phyloP scores from a whole-genome alignment of 306 rosid species.

The Prinsepia uniflora region DNA sequence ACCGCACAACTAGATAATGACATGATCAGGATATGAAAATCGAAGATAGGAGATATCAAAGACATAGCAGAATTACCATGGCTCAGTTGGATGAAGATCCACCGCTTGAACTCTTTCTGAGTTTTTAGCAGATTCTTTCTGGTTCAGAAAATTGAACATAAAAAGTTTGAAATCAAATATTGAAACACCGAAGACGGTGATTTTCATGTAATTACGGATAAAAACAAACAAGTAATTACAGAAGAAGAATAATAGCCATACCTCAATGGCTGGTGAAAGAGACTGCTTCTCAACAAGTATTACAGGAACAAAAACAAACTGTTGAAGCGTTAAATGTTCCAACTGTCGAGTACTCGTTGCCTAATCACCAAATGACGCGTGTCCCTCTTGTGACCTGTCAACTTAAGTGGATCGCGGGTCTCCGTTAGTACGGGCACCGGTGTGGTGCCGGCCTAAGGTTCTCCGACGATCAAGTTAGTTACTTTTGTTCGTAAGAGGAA shows the following conservation, averaged over 20 bases:
- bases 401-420: too few relatives aligned
- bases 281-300: slow-evolving; percentile 25
- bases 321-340: too few relatives aligned
- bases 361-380: too few relatives aligned
- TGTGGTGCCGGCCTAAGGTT: too few relatives aligned
- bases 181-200: neutral
- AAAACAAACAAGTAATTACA: neutral
- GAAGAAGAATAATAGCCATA: slow-evolving; percentile 14
- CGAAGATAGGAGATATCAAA: neutral
- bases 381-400: too few relatives aligned
- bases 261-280: slow-evolving; percentile 47
- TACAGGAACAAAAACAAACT: too few relatives aligned
- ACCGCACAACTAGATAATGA: neutral
- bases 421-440: too few relatives aligned
- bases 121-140: slow-evolving; percentile 58
- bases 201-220: neutral
- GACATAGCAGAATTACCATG: slow-evolving; percentile 50
- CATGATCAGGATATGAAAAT: neutral
- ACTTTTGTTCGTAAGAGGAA: too few relatives aligned
- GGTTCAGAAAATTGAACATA: slow-evolving; percentile 21
- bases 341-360: too few relatives aligned
- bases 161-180: neutral
- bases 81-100: slow-evolving; percentile 73
- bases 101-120: slow-evolving; percentile 72
- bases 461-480: too few relatives aligned